phyloP scores from a whole-genome alignment of 1,284 basidiomycete genomes.

The Violaceomyces palustris region DNA sequence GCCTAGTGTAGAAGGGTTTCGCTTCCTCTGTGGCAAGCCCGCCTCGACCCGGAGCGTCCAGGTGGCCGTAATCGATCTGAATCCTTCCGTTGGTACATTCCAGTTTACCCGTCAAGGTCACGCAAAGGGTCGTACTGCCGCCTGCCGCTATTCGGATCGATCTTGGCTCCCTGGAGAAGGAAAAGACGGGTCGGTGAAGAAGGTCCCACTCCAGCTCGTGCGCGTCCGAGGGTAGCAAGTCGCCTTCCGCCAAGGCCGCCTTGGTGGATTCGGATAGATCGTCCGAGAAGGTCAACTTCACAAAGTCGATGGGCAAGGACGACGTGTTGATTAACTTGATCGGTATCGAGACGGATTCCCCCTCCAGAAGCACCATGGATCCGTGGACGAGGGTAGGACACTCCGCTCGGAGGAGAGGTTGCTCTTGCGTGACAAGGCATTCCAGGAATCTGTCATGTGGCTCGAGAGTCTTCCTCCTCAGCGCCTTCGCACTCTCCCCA shows the following conservation, averaged over 20 bases:
- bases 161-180: neutral
- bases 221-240: constrained; percentile 73
- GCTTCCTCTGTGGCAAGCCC: constrained; percentile 29
- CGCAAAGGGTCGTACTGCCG: constrained; percentile 64
- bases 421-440: constrained; percentile 73
- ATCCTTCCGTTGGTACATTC: constrained; percentile 76
- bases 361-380: constrained; percentile 86
- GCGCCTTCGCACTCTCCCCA: neutral
- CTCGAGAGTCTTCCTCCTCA: neutral
- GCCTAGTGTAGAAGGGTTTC: constrained; percentile 71
- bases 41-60: constrained; percentile 56
- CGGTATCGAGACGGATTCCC: constrained; percentile 77
- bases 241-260: constrained; percentile 66
- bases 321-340: constrained; percentile 81
- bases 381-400: constrained; percentile 82
- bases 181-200: constrained; percentile 70
- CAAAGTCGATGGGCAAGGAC: constrained; percentile 70
- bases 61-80: constrained; percentile 75
- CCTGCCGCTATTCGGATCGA: constrained; percentile 61
- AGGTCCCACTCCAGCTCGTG: constrained; percentile 86
- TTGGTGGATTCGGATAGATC: constrained; percentile 73
- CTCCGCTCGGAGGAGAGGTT: constrained; percentile 77
- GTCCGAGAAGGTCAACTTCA: constrained; percentile 80
- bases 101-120: constrained; percentile 78
- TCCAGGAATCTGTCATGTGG: constrained; percentile 56